Conservation (phyloP, 176 grass and related monocot genomes). For the Bolboschoenus planiculmis region DNA sequence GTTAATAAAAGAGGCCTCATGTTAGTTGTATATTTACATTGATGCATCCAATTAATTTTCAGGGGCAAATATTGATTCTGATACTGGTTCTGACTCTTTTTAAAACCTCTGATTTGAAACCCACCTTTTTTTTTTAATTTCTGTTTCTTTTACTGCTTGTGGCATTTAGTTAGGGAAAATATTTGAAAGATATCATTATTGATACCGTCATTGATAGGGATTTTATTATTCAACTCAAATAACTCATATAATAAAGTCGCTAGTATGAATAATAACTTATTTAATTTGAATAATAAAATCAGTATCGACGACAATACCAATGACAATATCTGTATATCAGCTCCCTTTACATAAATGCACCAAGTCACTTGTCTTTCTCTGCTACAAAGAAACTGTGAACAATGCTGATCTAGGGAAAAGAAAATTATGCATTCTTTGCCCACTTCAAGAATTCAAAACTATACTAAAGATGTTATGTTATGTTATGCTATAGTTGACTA, state of each 20-base stretch:
- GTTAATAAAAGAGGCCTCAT: not conserved
- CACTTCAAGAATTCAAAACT: slow-evolving; percentile 16
- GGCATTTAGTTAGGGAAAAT: not conserved
- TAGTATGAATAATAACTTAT: no score
- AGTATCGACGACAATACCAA: no score
- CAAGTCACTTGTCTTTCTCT: not conserved
- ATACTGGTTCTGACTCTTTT: not conserved
- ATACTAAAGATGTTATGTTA: not conserved
- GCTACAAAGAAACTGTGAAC: not conserved
- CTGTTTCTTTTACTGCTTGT: not conserved
- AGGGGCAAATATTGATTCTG: not conserved
- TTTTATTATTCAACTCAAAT: no score
- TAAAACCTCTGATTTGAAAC: not conserved
- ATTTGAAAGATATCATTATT: no score
- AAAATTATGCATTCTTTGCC: slow-evolving; percentile 18
- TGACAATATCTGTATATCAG: no score
- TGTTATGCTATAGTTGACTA: slow-evolving; percentile 14
- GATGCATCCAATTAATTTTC: not conserved
- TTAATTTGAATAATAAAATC: no score
- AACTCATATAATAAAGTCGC: no score
- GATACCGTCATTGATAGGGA: no score
- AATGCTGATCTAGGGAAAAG: slow-evolving; percentile 7
- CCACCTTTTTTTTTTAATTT: no score
- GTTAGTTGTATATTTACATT: not conserved
- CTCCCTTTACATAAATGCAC: not conserved